Evolutionary conservation across 2,329 filamentous ascomycete species (phyloP), one percentile per base, ranked within the genome.

Genomic region (Pestalotiopsis sp.): DNA sequence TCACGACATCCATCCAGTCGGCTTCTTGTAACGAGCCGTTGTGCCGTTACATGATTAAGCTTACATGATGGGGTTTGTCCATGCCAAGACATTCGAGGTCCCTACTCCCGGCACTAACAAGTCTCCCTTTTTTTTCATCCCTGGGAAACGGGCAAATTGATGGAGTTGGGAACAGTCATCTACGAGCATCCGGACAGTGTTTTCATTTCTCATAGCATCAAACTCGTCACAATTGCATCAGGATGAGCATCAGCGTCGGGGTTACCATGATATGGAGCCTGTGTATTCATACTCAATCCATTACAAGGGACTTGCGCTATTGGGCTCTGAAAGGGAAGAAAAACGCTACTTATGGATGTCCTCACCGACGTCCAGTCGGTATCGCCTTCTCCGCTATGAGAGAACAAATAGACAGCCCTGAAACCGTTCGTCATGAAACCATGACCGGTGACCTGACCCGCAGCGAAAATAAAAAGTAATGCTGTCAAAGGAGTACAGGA

Each of bases 331-430:
- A 56, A 41, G 45, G 23, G n/a, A 17, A 59, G 23, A 14, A 20
- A 20, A 5, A n/a, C 14, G 41, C 23, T 57, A 39, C 49, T 36
- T 59, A 49, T 59, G 56, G 52, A 25, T 61, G 65, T 52, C 65
- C 65, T 67, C 65, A 67, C 65, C 65, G 65, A 61, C 65, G 14
- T 67, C 65, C 65, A 67, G 38, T 52, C 38, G 49, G 27, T 39
- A n/a, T 13, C n/a, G 25, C 39, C 38, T 20, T 6, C 31, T n/a
- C 36, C 25, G 39, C 61, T 38, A 20, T 49, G 20, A n/a, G 57
- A 49, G 39, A 12, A 14, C 36, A 27, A 49, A 13, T 23, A 38
- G 59, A 62, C 27, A 23, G 17, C 62, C 20, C 45, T n/a, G 38
- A n/a, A 27, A 45, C 49, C 23, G 17, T 11, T 36, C 31, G 23